phyloP scores from a whole-genome alignment of 164 flowering plant genomes.

The Santalum album region DNA sequence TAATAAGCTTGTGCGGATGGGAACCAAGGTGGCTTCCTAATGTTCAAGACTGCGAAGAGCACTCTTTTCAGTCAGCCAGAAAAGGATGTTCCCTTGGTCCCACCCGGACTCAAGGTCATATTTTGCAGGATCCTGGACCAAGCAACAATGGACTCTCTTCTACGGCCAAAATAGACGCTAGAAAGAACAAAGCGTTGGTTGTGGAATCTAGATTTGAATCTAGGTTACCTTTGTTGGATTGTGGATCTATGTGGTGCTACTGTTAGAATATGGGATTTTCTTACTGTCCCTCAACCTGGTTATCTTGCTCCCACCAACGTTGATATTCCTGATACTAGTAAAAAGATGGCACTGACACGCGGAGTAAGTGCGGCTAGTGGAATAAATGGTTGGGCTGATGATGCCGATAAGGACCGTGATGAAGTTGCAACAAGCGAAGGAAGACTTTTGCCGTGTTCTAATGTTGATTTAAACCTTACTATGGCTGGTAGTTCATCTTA shows the following conservation, averaged over 20 bases:
- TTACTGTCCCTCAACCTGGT: conserved; percentile 70
- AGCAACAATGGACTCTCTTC: conserved; percentile 56
- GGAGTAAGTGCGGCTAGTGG: conserved; percentile 98
- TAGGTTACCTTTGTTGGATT: conserved; percentile 83
- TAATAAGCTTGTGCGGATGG: conserved; percentile 98
- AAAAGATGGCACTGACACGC: conserved; percentile 73
- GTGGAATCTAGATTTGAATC: conserved; percentile 55
- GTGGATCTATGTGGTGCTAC: conserved; percentile 97
- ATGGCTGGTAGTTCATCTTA: conserved; percentile 54
- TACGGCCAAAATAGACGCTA: conserved; percentile 43
- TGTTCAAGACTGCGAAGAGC: conserved; percentile 90
- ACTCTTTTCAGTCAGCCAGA: conserved; percentile 93
- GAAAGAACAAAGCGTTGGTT: conserved; percentile 33
- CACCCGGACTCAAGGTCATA: conserved; percentile 25
- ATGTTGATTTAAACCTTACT: conserved; percentile 69
- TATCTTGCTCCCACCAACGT: conserved; percentile 48
- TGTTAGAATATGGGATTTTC: conserved; percentile 78
- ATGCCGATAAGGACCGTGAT: conserved; percentile 64
- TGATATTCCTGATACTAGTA: conserved; percentile 67
- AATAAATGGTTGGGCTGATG: conserved; percentile 86
- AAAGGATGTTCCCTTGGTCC: conserved; percentile 75
- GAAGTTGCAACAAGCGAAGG: conserved; percentile 66
- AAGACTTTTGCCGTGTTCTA: conserved; percentile 31
- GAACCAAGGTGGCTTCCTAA: conserved; percentile 94
- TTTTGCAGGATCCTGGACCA: conserved; percentile 40